Evolutionary conservation across 2,329 filamentous ascomycete species (phyloP).

Genomic region (Paecilomyces variotii): DNA sequence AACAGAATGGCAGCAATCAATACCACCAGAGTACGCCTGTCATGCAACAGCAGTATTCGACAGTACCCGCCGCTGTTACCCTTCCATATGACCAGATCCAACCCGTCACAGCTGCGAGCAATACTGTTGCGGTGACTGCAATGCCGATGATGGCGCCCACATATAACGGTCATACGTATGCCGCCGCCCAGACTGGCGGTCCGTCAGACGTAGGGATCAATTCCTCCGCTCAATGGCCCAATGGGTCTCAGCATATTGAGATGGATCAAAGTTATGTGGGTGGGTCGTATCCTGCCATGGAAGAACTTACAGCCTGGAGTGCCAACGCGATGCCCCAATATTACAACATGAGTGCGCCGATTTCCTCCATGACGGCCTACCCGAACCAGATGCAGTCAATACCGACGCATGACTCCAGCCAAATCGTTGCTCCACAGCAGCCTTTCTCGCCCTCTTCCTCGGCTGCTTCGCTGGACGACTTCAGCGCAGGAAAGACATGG

Average conservation of each 20-base stretch:
- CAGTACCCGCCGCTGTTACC: neutral
- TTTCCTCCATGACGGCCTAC: constrained; percentile 14
- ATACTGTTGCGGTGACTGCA: constrained; percentile 15
- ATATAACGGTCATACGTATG: constrained; percentile 16
- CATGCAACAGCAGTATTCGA: neutral
- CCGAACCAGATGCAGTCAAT: constrained; percentile 18
- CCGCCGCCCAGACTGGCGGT: constrained; percentile 20
- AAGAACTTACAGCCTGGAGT: no score
- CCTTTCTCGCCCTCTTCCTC: no score
- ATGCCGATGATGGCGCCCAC: constrained; percentile 17
- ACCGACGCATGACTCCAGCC: constrained; percentile 13
- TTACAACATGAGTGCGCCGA: constrained; percentile 18
- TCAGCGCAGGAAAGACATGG: constrained; percentile 16
- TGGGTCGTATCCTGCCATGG: neutral
- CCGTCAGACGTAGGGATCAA: constrained; percentile 12
- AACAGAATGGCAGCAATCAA: neutral
- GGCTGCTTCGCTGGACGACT: neutral
- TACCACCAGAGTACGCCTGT: neutral
- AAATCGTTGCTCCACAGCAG: no score
- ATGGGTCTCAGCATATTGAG: constrained; percentile 13
- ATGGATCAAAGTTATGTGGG: constrained; percentile 10
- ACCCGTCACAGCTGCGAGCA: neutral
- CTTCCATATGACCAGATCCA: neutral
- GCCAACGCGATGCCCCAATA: constrained; percentile 11
- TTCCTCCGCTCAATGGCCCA: constrained; percentile 15